phyloP scores from a whole-genome alignment of 805 yeast genomes.

The Candida endomychidarum region DNA sequence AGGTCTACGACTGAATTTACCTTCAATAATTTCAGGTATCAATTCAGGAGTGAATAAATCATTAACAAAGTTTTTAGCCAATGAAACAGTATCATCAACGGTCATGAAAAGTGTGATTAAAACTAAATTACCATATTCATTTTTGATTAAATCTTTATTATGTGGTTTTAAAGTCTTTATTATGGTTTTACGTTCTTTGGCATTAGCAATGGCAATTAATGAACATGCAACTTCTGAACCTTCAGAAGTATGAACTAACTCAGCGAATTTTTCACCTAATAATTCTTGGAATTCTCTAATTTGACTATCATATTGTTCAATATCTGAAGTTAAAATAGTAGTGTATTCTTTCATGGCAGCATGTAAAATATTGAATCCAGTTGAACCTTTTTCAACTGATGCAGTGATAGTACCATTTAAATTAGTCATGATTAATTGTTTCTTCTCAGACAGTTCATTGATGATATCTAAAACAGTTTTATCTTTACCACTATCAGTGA shows the following conservation, averaged over 20 bases:
- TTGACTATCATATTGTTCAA: slow-evolving; percentile 50
- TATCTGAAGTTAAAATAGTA: slow-evolving; percentile 60
- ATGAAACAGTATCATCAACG: slow-evolving; percentile 89
- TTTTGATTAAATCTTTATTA: slow-evolving; percentile 70
- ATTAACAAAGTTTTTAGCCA: slow-evolving; percentile 66
- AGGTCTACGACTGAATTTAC: slow-evolving; percentile 87
- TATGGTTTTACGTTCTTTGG: slow-evolving; percentile 86
- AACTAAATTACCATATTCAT: slow-evolving; percentile 84
- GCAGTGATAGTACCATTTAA: slow-evolving; percentile 81
- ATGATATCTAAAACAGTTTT: slow-evolving; percentile 66
- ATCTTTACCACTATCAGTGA: slow-evolving; percentile 69
- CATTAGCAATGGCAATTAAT: slow-evolving; percentile 76
- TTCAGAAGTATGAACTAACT: slow-evolving; percentile 91
- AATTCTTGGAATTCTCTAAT: slow-evolving; percentile 79
- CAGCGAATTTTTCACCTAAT: slow-evolving; percentile 85
- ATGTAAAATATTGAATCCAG: slow-evolving; percentile 93
- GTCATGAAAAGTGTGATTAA: slow-evolving; percentile 76
- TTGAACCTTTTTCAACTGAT: slow-evolving; percentile 91
- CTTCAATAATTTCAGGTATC: slow-evolving; percentile 56
- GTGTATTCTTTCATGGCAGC: slow-evolving; percentile 93
- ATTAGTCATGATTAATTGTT: slow-evolving; percentile 70
- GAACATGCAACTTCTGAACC: slow-evolving; percentile 90
- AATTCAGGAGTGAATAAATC: slow-evolving; percentile 51
- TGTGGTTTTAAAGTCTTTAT: slow-evolving; percentile 74
- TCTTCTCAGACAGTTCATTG: slow-evolving; percentile 70